Conservation (phyloP, 768 basidiomycete species). For the Phaeolepiota aurea region DNA sequence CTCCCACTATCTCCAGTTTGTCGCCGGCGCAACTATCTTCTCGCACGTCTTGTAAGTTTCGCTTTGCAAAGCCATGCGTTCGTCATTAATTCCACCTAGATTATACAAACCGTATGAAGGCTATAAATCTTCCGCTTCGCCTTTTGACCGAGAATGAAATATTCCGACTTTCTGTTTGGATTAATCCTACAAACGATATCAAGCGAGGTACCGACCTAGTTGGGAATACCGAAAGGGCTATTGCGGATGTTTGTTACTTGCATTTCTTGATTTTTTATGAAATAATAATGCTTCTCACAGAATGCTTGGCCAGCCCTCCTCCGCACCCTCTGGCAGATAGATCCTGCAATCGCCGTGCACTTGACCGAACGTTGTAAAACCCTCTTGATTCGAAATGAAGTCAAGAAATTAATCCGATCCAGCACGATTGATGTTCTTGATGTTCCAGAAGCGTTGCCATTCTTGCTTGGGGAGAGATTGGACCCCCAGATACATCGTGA, state of each 20-base stretch:
- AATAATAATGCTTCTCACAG: conserved; percentile 21
- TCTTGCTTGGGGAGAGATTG: conserved; percentile 68
- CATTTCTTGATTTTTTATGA: conserved; percentile 1
- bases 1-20: conserved; percentile 52
- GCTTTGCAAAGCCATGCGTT: not conserved
- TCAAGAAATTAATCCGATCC: conserved; percentile 64
- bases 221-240: conserved; percentile 41
- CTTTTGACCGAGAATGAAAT: conserved; percentile 90
- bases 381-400: conserved; percentile 56
- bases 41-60: conserved; percentile 31
- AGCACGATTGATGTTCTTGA: conserved; percentile 63
- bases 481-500: conserved; percentile 53
- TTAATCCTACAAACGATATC: conserved; percentile 74
- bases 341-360: conserved; percentile 77
- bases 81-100: conserved; percentile 24
- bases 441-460: conserved; percentile 73
- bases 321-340: conserved; percentile 71
- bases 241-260: conserved; percentile 45
- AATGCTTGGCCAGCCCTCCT: conserved; percentile 59
- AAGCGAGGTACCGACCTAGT: conserved; percentile 58
- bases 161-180: conserved; percentile 80
- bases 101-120: conserved; percentile 52
- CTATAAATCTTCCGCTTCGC: conserved; percentile 65
- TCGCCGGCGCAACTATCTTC: conserved; percentile 38
- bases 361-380: conserved; percentile 86